phyloP scores from a whole-genome alignment of 306 rosid genomes.

The Inga oerstediana region DNA sequence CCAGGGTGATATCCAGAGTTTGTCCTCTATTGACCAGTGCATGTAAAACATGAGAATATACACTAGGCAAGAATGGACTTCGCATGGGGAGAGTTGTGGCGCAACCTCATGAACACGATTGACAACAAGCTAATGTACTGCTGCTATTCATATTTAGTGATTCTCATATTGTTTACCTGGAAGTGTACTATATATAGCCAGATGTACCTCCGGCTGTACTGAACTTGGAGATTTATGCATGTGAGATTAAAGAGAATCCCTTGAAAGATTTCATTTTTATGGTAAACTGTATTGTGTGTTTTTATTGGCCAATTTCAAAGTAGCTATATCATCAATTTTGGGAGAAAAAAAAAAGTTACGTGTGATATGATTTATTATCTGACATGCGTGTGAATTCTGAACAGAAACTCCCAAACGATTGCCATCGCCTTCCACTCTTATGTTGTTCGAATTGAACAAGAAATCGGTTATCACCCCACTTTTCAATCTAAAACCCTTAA shows the following conservation, averaged over 20 bases:
- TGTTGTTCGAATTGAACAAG: too few relatives aligned
- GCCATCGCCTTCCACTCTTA: neutral
- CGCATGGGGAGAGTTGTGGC: conserved; percentile 24
- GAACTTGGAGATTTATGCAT: neutral
- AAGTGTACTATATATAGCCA: conserved; percentile 51
- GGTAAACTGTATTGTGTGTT: conserved; percentile 11
- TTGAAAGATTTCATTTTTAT: conserved; percentile 31
- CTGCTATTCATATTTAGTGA: neutral
- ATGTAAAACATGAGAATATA: too few relatives aligned
- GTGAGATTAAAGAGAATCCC: neutral
- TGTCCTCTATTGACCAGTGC: conserved; percentile 47
- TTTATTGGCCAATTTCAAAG: neutral
- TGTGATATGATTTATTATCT: neutral
- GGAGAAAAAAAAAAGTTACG: neutral
- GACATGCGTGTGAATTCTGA: neutral
- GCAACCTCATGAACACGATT: conserved; percentile 33
- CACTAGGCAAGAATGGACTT: conserved; percentile 45
- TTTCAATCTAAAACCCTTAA: too few relatives aligned
- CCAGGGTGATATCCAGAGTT: conserved; percentile 23
- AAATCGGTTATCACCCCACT: too few relatives aligned
- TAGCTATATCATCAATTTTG: neutral
- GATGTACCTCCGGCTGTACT: conserved; percentile 42
- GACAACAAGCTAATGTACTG: neutral
- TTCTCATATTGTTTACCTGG: conserved; percentile 40
- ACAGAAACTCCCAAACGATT: neutral